Base-by-base conservation (phyloP, 768 basidiomycete genomes). In the Amanita molliuscula region DNA sequence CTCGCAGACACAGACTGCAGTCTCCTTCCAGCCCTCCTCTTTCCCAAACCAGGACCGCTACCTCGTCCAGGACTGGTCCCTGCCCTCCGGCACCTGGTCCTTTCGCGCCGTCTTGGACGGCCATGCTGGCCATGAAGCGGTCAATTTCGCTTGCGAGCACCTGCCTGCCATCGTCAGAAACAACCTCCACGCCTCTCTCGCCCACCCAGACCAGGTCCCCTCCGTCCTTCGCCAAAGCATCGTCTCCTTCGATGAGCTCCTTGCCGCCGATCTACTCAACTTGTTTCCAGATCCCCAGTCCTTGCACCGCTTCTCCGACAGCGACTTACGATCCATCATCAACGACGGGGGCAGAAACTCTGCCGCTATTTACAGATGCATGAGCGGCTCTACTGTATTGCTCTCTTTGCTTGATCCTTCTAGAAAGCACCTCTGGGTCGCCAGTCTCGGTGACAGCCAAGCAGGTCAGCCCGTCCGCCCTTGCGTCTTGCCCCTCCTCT, bases 381-480 rank as follows among this genome's bases (percentile, higher is more conserved):
- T 77, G 71, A 64, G 71, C 15, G 79, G 78, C 5, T 67, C 72
- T 2, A 79, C 78, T 1, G 74, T 67, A 3, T 65, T 79, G 8
- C 57, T 78, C 29, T 64, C 77, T 4, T 59, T 81, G 23, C 56
- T 74, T 8, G 71, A 77, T 51, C 72, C 76, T 3, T 36, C 50
- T 11, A 60, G 55, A 10, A 61, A 64, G 20, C 72, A 77, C 51
- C 53, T 79, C 1, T 79, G 78, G 76, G 74, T 78, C 10, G 77
- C 74, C 3, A 78, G 75, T 58, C 61, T 79, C 31, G 79, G 79
- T 3, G 78, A 81, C 58, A 77, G 77, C 54, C 69, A 69, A 54
- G 77, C 75, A 51, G 69, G 78, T 77, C 51, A 48, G 69, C 53
- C 38, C 23, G 2, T 44, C 7, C 33, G 42, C n/a, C 18, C 3